These are phyloP conservation scores for Ceratobasidium theobromae DNA, from an alignment of 1,284 basidiomycete species.

Conservation along the genomic window DNA sequence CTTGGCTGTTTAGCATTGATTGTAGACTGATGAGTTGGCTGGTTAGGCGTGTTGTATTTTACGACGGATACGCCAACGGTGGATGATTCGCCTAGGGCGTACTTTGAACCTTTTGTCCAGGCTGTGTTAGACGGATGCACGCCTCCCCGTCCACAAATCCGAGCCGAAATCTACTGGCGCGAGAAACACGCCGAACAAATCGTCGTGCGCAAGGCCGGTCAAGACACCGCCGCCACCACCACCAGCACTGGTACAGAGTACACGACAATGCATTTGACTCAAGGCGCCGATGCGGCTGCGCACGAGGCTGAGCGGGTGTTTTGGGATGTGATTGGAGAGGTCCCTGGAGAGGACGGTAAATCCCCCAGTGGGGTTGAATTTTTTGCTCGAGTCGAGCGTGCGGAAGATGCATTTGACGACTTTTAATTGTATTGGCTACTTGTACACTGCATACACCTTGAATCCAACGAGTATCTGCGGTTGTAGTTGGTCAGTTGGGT, in stretches of 20 bases:
- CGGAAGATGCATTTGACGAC: conserved; percentile 49
- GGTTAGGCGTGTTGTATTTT: conserved; percentile 40
- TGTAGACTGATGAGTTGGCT: background rate
- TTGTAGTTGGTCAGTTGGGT: background rate
- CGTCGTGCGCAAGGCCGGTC: conserved; percentile 4
- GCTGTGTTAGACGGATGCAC: conserved; percentile 5
- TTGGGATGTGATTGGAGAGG: conserved; percentile 50
- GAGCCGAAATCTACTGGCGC: background rate
- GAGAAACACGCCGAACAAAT: background rate
- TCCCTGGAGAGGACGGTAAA: conserved; percentile 31
- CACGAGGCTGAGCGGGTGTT: conserved; percentile 62
- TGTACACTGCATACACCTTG: background rate
- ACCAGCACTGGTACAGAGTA: background rate
- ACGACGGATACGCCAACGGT: background rate
- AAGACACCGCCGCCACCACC: conserved; percentile 3
- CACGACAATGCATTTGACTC: conserved; percentile 41
- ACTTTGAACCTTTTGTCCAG: conserved; percentile 61
- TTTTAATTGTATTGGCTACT: background rate
- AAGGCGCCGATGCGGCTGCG: conserved; percentile 60
- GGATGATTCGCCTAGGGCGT: conserved; percentile 39
- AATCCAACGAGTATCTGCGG: background rate
- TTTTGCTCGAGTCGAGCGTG: conserved; percentile 49
- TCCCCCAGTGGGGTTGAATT: conserved; percentile 40
- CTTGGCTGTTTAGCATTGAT: too few relatives aligned
- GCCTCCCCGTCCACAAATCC: background rate